Base-by-base conservation (phyloP, 2,329 filamentous ascomycete genomes). In the Dactylonectria macrodidyma region DNA sequence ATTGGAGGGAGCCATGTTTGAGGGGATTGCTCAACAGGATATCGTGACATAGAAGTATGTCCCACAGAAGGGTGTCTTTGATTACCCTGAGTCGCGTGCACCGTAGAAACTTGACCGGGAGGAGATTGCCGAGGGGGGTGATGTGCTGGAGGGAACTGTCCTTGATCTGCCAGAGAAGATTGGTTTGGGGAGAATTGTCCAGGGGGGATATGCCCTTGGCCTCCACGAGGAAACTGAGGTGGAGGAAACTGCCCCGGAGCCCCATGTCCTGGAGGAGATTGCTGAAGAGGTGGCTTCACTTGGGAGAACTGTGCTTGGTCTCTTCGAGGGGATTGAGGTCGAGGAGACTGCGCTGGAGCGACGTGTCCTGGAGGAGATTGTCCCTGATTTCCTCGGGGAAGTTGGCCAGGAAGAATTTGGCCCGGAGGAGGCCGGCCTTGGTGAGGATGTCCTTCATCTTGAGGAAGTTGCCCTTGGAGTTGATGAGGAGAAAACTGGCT, bases 401-500 rank as follows among this genome's bases (percentile, higher is more conserved):
- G 7, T 16, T 51, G 48, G n/a, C 14, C 26, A 3, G 26, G 47
- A 19, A 16, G 26, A 30, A 30, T 30, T 30, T 30, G 26, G 22
- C 47, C 11, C 5, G 14, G 50, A 10, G 26, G 3, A 19, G 33
- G 19, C 7, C 34, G 50, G 11, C 16, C n/a, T 1, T 5, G 26
- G n/a, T 14, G 48, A 14, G 26, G 48, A 10, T 26, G 12, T 33
- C 24, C 11, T 8, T 14, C 16, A 24, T 22, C 47, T 16, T 50
- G 47, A 6, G 47, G 3, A 11, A 26, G 14, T 5, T 50, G 47
- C 10, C 47, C 47, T 5, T 22, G 22, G 7, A 51, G 8, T n/a
- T 51, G 48, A 16, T 33, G 36, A 6, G 34, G 22, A 26, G 63
- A 34, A 57, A 65, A 48, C 22, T 65, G 63, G 16, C 50, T 9